phyloP scores from a whole-genome alignment of 108 stramenopile species.

The Cyclostephanos invisitatus region DNA sequence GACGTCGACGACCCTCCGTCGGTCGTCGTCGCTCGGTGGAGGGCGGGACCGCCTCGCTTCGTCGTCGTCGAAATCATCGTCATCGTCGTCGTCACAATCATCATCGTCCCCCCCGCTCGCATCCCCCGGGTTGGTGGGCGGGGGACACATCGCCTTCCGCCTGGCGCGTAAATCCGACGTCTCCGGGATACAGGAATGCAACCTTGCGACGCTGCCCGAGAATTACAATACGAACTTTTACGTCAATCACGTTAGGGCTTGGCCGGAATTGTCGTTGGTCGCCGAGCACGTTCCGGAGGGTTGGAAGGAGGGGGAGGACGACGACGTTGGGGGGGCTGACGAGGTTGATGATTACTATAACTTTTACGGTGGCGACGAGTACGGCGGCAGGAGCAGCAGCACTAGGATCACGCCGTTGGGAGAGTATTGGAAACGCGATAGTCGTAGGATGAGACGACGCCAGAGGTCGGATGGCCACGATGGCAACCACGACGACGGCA shows the following conservation, averaged over 20 bases:
- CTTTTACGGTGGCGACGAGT: background rate
- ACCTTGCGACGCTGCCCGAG: conserved; percentile 87
- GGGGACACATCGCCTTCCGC: conserved; percentile 64
- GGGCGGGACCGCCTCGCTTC: background rate
- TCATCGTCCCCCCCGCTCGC: background rate
- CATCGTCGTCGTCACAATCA: background rate
- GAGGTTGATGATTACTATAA: background rate
- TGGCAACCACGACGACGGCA: background rate
- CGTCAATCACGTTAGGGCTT: conserved; percentile 72
- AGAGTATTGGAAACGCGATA: conserved; percentile 1
- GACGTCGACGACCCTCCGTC: background rate
- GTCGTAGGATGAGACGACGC: conserved; percentile 2
- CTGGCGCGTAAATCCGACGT: conserved; percentile 78
- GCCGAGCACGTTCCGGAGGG: conserved; percentile 64
- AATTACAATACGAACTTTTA: conserved; percentile 89
- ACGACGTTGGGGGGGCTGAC: background rate
- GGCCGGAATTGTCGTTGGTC: conserved; percentile 85
- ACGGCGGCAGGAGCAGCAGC: conserved; percentile 6
- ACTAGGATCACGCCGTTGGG: conserved; percentile 18
- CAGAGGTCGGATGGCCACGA: background rate
- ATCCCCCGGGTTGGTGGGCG: background rate
- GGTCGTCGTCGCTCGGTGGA: background rate
- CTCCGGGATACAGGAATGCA: conserved; percentile 74
- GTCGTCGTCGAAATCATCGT: background rate
- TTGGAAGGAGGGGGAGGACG: background rate